Percentiles rank a stretch among this genome's conserved stretches.
Evolutionary conservation across 768 basidiomycete genomes (phyloP).

Genomic region (Phaeotremella fagi): DNA sequence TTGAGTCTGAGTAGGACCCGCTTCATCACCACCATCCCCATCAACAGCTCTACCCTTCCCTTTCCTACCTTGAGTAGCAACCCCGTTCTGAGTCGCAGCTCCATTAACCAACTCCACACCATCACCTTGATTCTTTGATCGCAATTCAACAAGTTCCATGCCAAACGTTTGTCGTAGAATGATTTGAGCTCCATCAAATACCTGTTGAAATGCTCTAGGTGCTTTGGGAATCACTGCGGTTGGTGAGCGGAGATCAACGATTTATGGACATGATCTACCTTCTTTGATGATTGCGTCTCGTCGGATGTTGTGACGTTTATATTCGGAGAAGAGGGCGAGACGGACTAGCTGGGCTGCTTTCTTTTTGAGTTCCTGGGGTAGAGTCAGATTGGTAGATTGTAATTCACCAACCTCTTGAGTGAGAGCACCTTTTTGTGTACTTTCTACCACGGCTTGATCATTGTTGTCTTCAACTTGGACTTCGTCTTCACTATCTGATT

Average conservation of each 20-base stretch:
- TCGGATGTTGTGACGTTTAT: slow-evolving; percentile 61
- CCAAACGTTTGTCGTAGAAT: slow-evolving; percentile 66
- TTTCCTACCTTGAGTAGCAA: slow-evolving; percentile 16
- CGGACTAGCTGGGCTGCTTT: slow-evolving; percentile 70
- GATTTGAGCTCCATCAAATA: slow-evolving; percentile 62
- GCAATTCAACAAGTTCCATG: slow-evolving; percentile 78
- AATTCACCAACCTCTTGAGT: too few relatives aligned
- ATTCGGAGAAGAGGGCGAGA: slow-evolving; percentile 74
- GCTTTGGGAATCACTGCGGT: slow-evolving; percentile 53
- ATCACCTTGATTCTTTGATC: slow-evolving; percentile 32
- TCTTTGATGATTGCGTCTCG: slow-evolving; percentile 85
- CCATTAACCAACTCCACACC: not conserved
- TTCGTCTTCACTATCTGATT: too few relatives aligned
- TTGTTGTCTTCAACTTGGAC: too few relatives aligned
- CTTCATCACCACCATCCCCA: slow-evolving; percentile 50
- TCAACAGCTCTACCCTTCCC: slow-evolving; percentile 32
- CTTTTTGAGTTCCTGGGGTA: slow-evolving; percentile 58
- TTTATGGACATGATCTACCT: slow-evolving; percentile 51
- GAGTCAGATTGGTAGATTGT: too few relatives aligned
- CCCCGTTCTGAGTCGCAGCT: slow-evolving; percentile 8
- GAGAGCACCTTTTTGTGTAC: too few relatives aligned
- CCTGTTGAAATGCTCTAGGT: slow-evolving; percentile 60
- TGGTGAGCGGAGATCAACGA: too few relatives aligned
- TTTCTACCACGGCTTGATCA: too few relatives aligned
- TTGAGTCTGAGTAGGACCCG: slow-evolving; percentile 53